Evolutionary conservation across 768 basidiomycete genomes (phyloP), one percentile per base, ranked within the genome.

Genomic region (Mycena galericulata): DNA sequence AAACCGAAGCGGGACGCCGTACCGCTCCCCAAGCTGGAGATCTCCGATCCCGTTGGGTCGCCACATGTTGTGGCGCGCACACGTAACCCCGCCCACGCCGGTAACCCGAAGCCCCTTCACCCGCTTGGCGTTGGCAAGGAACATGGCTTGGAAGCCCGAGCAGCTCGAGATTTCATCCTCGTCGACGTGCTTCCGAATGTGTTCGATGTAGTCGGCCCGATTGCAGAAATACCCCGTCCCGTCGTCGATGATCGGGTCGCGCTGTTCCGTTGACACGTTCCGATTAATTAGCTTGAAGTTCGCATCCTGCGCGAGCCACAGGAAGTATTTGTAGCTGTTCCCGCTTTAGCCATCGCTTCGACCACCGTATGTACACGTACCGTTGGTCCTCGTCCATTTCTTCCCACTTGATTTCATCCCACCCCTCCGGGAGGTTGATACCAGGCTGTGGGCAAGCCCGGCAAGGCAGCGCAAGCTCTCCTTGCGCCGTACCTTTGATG

Each of bases 1-100:
- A 22, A n/a, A n/a, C 49, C 6, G 18, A 26, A 30, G 9, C 2
- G 20, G 14, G 22, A 38, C 1, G 5, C 24, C 38, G 26, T 45
- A 75, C 73, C 70, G 41, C 47, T 75, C 73, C 1, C 74, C 74
- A 11, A 46, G 29, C 50, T 75, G 74, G 22, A 75, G 45, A 32
- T 75, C 70, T 5, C 70, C 73, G n/a, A 75, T 62, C 6, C 72
- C 65, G 24, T 59, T 62, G 4, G 41, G 17, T 6, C 41, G 20
- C 41, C 41, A 43, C 41, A 43, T 43, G 17, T 43, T 43, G 45
- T 70, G 69, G 5, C 41, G 60, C 4, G 65, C 50, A 17, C 74
- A 73, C 17, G 53, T 58, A 7, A 65, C 60, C 1, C 51, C 53
- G 10, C 55, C 72, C 0, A 73, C 12, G 1, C 72, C 72, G 1